Base-by-base conservation (phyloP, 257 asterid genomes). In the Craterostigma plantagineum region DNA sequence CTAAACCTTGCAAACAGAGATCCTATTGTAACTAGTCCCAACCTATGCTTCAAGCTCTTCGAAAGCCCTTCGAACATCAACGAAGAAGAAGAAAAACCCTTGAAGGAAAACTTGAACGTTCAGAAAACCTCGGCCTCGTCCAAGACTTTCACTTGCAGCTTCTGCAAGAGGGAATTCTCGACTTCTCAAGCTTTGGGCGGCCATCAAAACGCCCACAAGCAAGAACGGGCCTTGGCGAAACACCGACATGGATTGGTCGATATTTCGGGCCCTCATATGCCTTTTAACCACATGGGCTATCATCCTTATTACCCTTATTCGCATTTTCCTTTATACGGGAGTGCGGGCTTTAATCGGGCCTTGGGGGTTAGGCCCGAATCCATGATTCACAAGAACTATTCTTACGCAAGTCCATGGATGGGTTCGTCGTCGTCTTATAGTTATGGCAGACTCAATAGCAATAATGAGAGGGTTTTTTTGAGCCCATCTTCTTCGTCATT, bases 111-210 rank as follows among this genome's bases (percentile, higher is more conserved):
- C 8, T 3, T 8, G 8, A 36, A 12, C 12, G 4, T 9, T 36
- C 42, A 35, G 3, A 65, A 62, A n/a, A 50, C 64, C 8, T 48
- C 71, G 4, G 50, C 45, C 1, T 72, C 52, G 35, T 68, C 30
- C 3, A 76, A 49, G 37, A 61, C 62, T 3, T 73, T 76, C 63
- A 48, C 77, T 0, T 80, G 93, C 46, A 62, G 15, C 46, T 73
- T 61, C 13, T 80, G 93, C 40, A 63, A 66, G 57, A 59, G 79
- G 49, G 72, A 66, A 38, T 80, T 80, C 53, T 70, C 81, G 17
- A 76, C 91, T 13, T 70, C 79, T 0, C 91, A 80, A 35, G 93
- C 93, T 0, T 43, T 73, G 50, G 93, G 85, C 7, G 91, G 93
- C 43, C 91, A 80, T 45, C 93, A 80, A 30, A 80, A 80, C 18